Conservation (phyloP, 495 filamentous ascomycete species). For the Elaphomyces granulatus region DNA sequence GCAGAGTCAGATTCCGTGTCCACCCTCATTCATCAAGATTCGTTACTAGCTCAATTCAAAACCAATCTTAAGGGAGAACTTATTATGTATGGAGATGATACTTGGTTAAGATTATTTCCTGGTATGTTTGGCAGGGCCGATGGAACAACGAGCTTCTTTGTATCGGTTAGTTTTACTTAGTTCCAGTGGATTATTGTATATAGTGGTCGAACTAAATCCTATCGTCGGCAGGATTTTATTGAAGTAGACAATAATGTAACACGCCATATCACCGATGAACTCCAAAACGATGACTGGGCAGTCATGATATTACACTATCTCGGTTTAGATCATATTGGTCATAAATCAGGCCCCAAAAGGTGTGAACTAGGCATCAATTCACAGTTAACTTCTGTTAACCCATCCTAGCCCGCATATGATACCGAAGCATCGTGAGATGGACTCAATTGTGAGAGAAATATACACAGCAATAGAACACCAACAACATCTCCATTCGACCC, state of each 20-base stretch:
- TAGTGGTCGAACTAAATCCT: slow-evolving; percentile 15
- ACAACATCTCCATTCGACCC: slow-evolving; percentile 55
- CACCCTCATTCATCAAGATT: slow-evolving; percentile 75
- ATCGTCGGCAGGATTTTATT: slow-evolving; percentile 80
- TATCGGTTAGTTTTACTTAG: slow-evolving; percentile 55
- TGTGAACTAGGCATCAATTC: slow-evolving; percentile 13
- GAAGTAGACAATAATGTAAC: slow-evolving; percentile 98
- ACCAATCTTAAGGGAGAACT: slow-evolving; percentile 49
- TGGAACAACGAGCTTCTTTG: slow-evolving; percentile 95
- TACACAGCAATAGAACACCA: slow-evolving; percentile 59
- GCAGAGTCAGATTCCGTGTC: slow-evolving; percentile 86
- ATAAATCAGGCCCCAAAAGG: slow-evolving; percentile 88
- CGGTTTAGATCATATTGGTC: slow-evolving; percentile 93
- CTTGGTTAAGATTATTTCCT: slow-evolving; percentile 95
- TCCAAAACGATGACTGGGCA: slow-evolving; percentile 72
- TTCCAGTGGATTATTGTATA: not conserved
- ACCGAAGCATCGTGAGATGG: slow-evolving; percentile 91
- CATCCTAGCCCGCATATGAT: slow-evolving; percentile 66
- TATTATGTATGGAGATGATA: slow-evolving; percentile 96
- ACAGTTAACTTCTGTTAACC: slow-evolving; percentile 5
- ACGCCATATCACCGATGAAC: slow-evolving; percentile 65
- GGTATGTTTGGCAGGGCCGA: slow-evolving; percentile 70
- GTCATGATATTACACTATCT: slow-evolving; percentile 90
- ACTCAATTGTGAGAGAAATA: slow-evolving; percentile 59
- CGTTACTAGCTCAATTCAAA: slow-evolving; percentile 87